Base-by-base conservation (phyloP, 345 rosid genomes). In the Barbarea vulgaris region DNA sequence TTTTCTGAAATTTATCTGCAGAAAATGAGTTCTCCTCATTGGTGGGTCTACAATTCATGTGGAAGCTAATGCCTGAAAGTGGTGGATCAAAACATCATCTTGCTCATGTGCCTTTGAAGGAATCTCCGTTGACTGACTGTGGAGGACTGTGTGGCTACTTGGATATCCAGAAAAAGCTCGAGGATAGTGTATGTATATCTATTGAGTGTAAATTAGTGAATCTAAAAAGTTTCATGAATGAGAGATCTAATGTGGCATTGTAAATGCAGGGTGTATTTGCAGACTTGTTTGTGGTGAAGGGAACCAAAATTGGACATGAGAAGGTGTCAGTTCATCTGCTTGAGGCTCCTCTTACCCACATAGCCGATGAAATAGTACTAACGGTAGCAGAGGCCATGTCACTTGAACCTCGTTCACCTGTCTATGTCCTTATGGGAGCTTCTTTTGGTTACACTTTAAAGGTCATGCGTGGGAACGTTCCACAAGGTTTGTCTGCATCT, bases 311-410 rank as follows among this genome's bases (percentile, higher is more conserved):
- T 75, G 97, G 98, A 55, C 96, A 86, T 72, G 98, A 94, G 78
- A 87, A 78, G 65, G 96, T 94, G 70, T 88, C 88, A 9, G 97
- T 91, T 69, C 86, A 89, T 78, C 81, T 87, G 67, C 85, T 83
- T 78, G 98, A 94, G 87, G 85, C 93, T 63, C 84, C 84, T 21
- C 80, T 82, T 44, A 78, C 80, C 77, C 82, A 84, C 79, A 72
- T 89, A 86, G 81, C 81, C 18, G 98, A 91, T 72, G 84, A 81
- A 77, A 85, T 94, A 81, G 86, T 84, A 75, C 81, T 91, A 39
- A 91, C 97, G 27, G 98, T 94, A 28, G 98, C 93, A n/a, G 97
- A 94, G 83, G 98, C 98, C 78, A 89, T 94, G 89, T 91, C 96
- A 69, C 82, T 89, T 18, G 91, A 86, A 67, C 97, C 97, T 70